Conservation (phyloP, 225 moss, liverwort and hornwort species). For the Pseudisothecium myosuroides region DNA sequence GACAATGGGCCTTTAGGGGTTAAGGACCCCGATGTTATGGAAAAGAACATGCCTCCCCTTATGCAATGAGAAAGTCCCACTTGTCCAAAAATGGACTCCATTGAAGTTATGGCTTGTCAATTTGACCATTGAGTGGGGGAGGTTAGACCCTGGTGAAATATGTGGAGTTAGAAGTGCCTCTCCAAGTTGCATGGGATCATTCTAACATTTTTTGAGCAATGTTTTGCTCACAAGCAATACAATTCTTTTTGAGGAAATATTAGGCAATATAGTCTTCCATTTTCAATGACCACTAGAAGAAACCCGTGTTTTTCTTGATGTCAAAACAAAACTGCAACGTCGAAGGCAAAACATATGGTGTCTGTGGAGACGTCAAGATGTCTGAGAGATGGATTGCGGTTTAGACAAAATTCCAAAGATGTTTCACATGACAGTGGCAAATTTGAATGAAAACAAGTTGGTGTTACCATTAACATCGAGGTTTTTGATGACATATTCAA, state of each 20-base stretch:
- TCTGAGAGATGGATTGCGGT: too few relatives aligned
- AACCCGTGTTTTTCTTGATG: too few relatives aligned
- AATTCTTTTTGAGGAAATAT: neutral
- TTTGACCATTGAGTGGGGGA: neutral
- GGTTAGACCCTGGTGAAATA: accelerated
- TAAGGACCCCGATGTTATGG: neutral
- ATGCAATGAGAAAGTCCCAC: neutral
- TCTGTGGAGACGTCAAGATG: too few relatives aligned
- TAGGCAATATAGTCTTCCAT: neutral
- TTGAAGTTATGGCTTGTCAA: neutral
- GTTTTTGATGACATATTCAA: too few relatives aligned
- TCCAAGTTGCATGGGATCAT: neutral
- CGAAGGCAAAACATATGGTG: too few relatives aligned
- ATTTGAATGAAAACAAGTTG: too few relatives aligned
- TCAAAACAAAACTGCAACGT: too few relatives aligned
- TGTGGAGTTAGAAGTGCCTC: neutral
- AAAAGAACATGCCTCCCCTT: neutral
- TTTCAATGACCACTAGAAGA: neutral
- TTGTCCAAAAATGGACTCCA: accelerated
- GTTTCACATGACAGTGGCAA: too few relatives aligned
- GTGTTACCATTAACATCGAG: too few relatives aligned
- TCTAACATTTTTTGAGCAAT: neutral
- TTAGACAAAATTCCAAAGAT: too few relatives aligned
- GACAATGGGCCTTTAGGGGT: too few relatives aligned
- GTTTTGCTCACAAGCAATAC: neutral